A percentile compares a stretch with the other conserved stretches of the same genome.
phyloP scores from a whole-genome alignment of 345 rosid species.

The Rhodamnia argentea region DNA sequence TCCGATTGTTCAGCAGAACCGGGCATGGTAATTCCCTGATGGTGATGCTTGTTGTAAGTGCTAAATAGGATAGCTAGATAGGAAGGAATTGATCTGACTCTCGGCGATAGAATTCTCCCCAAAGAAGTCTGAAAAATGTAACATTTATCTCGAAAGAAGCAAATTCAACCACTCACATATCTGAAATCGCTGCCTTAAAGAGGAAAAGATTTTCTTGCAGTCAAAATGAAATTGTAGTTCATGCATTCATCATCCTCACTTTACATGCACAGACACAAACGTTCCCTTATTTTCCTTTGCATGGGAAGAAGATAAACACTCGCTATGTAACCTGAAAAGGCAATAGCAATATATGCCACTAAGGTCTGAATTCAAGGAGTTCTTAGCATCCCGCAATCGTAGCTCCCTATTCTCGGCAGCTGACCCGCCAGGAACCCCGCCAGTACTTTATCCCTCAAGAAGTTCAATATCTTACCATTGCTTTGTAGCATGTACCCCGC shows the following conservation, averaged over 20 bases:
- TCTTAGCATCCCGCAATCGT: constrained; percentile 29
- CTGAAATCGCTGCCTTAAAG: neutral
- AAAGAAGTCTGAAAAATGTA: neutral
- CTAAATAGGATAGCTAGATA: neutral
- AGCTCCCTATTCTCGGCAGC: constrained; percentile 3
- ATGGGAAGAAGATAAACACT: neutral
- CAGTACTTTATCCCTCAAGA: constrained; percentile 15
- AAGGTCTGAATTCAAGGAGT: neutral
- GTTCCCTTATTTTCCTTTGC: neutral
- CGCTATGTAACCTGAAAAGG: neutral
- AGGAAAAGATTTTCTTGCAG: neutral
- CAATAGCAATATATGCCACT: neutral
- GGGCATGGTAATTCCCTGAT: neutral
- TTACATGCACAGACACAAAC: neutral
- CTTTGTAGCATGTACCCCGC: constrained; percentile 24
- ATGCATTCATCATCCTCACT: neutral
- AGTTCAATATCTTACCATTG: constrained; percentile 6
- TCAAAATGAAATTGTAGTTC: neutral
- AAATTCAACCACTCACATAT: neutral
- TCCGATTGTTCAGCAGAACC: neutral
- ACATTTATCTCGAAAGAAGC: neutral
- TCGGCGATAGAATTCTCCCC: neutral
- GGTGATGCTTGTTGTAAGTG: neutral
- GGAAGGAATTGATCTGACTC: neutral
- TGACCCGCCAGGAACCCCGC: neutral